phyloP scores from a whole-genome alignment of 148 eudicot species.

The Cornus suecica region DNA sequence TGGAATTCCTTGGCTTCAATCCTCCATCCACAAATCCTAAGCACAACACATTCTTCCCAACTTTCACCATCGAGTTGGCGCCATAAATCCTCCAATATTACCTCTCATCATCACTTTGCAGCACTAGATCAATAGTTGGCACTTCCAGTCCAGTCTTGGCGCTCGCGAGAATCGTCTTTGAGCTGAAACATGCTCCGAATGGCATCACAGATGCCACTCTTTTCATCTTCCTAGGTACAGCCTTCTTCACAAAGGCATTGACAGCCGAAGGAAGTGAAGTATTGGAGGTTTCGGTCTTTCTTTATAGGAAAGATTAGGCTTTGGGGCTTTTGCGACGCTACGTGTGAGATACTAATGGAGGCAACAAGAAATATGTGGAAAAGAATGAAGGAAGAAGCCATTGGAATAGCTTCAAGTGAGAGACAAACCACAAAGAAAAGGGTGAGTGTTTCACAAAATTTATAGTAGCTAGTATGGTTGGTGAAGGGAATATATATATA shows the following conservation, averaged over 20 bases:
- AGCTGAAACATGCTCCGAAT: constrained; percentile 27
- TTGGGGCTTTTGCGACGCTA: background rate
- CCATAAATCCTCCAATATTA: constrained; percentile 36
- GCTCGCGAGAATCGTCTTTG: constrained; percentile 12
- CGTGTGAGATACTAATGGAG: too few species aligned
- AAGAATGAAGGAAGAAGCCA: too few species aligned
- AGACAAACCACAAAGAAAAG: too few species aligned
- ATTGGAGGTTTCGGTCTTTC: background rate
- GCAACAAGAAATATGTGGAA: too few species aligned
- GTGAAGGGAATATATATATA: too few species aligned
- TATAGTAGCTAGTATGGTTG: too few species aligned
- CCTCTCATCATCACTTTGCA: constrained; percentile 16
- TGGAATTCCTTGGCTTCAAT: constrained; percentile 16
- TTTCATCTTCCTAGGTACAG: constrained; percentile 19
- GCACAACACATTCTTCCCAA: constrained; percentile 21
- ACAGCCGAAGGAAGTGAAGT: background rate
- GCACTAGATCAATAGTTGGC: constrained; percentile 30
- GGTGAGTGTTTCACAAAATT: too few species aligned
- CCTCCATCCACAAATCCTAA: constrained; percentile 38
- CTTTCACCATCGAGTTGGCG: constrained; percentile 29
- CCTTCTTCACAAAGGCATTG: constrained; percentile 14
- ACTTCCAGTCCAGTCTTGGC: constrained; percentile 18
- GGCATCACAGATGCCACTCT: constrained; percentile 24
- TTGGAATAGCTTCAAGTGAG: too few species aligned
- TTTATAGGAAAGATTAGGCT: background rate